Base-by-base conservation (phyloP, 768 basidiomycete species). In the Hypholoma fasciculare region DNA sequence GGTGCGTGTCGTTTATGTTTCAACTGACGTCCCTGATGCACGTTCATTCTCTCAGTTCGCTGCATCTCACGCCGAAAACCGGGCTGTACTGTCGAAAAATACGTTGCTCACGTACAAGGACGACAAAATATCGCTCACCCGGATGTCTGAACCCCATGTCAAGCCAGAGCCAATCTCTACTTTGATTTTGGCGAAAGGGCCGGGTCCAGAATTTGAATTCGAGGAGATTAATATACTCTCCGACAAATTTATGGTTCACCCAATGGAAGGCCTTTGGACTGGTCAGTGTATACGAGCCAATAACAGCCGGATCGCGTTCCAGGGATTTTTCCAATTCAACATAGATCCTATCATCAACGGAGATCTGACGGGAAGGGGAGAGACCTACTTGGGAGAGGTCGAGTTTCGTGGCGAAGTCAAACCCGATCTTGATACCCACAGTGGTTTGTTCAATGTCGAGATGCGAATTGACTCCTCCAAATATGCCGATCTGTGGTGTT, bases 1-100 rank as follows among this genome's bases (percentile, higher is more conserved):
- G 63, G 63, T 64, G 7, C 9, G 63, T 53, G 8, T 36, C 13
- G 7, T n/a, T n/a, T n/a, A n/a, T n/a, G n/a, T n/a, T n/a, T n/a
- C n/a, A n/a, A n/a, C n/a, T n/a, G n/a, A n/a, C n/a, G n/a, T n/a
- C n/a, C n/a, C n/a, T n/a, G n/a, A n/a, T n/a, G n/a, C n/a, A n/a
- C n/a, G n/a, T n/a, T n/a, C n/a, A n/a, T n/a, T n/a, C n/a, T n/a
- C n/a, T n/a, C n/a, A 63, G 62, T 63, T 60, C 20, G 48, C 39
- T 50, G 58, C 52, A 7, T 42, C 58, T n/a, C 52, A 49, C 40
- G 59, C 56, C 17, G 20, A 43, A 16, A 59, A 44, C 14, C 47
- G 37, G n/a, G 11, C 50, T 27, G 37, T 20, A 8, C 37, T 38
- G 36, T 56, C 54, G n/a, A 38, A 16, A 19, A 59, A 54, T 48